Conservation (phyloP, 1,284 basidiomycete species). For the Blastosporella zonata region DNA sequence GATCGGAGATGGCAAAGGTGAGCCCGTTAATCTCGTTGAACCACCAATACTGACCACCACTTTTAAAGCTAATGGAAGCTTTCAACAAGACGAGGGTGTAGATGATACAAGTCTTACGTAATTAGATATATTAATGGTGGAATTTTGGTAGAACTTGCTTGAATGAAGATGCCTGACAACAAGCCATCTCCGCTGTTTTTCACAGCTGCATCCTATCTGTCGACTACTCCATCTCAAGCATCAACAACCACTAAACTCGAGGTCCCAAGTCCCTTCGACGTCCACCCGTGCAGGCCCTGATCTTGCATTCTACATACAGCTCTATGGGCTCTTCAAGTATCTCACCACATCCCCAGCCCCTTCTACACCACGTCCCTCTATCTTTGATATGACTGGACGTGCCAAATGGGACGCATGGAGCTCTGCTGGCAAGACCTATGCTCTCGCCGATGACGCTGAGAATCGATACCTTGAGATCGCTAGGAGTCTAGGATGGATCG, state of each 20-base stretch:
- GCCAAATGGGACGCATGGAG: slow-evolving; percentile 91
- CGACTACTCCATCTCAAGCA: slow-evolving; percentile 51
- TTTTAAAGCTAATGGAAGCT: slow-evolving; percentile 75
- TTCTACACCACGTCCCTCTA: slow-evolving; percentile 62
- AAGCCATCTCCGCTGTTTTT: slow-evolving; percentile 52
- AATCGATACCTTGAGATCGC: slow-evolving; percentile 72
- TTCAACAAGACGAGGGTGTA: slow-evolving; percentile 50
- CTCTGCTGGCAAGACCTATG: slow-evolving; percentile 48
- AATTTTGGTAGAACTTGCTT: neutral
- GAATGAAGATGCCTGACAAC: slow-evolving; percentile 9
- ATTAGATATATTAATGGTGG: slow-evolving; percentile 11
- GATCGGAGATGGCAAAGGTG: slow-evolving; percentile 82
- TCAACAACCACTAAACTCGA: slow-evolving; percentile 68
- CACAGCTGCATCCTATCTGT: slow-evolving; percentile 63
- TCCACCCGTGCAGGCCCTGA: slow-evolving; percentile 33
- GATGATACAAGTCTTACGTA: slow-evolving; percentile 16
- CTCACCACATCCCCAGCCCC: slow-evolving; percentile 60
- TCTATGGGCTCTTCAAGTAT: slow-evolving; percentile 86
- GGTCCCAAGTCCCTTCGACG: slow-evolving; percentile 44
- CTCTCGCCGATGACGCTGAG: slow-evolving; percentile 45
- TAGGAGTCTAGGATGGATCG: slow-evolving; percentile 62
- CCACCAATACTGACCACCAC: neutral
- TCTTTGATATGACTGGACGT: slow-evolving; percentile 77
- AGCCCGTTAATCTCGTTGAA: slow-evolving; percentile 17
- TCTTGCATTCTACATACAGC: slow-evolving; percentile 42